phyloP scores from a whole-genome alignment of 805 yeast genomes.

The Candida alai region DNA sequence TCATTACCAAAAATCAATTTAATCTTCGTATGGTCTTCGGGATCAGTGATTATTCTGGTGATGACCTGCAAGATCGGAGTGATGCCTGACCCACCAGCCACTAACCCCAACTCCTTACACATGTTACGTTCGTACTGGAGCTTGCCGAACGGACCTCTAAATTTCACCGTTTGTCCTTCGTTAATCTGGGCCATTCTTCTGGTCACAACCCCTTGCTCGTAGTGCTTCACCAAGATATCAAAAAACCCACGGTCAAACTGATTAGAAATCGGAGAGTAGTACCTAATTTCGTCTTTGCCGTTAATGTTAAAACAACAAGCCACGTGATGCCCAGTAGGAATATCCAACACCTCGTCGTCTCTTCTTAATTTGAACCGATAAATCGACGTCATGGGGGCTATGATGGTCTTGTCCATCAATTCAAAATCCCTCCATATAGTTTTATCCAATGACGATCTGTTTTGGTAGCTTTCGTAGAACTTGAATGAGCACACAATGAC shows the following conservation, averaged over 20 bases:
- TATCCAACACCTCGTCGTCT: constrained; percentile 55
- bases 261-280: constrained; percentile 75
- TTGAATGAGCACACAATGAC: constrained; percentile 30
- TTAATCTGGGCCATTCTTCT: constrained; percentile 58
- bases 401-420: constrained; percentile 67
- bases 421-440: constrained; percentile 64
- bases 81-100: constrained; percentile 87
- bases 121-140: constrained; percentile 55
- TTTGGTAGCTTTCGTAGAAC: constrained; percentile 38
- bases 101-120: constrained; percentile 60
- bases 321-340: constrained; percentile 75
- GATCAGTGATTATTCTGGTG: constrained; percentile 63
- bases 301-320: constrained; percentile 52
- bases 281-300: constrained; percentile 55
- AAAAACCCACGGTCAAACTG: constrained; percentile 68
- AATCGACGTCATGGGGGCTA: constrained; percentile 67
- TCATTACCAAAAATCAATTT: constrained; percentile 69
- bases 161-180: constrained; percentile 64
- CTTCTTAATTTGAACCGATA: constrained; percentile 66
- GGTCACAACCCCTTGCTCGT: constrained; percentile 67
- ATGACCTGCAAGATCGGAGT: constrained; percentile 86
- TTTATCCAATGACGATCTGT: constrained; percentile 43
- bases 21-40: constrained; percentile 60
- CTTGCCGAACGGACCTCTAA: constrained; percentile 79
- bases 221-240: constrained; percentile 74